Evolutionary conservation across 1,284 basidiomycete genomes (phyloP).

Genomic region (Trametes sp.): DNA sequence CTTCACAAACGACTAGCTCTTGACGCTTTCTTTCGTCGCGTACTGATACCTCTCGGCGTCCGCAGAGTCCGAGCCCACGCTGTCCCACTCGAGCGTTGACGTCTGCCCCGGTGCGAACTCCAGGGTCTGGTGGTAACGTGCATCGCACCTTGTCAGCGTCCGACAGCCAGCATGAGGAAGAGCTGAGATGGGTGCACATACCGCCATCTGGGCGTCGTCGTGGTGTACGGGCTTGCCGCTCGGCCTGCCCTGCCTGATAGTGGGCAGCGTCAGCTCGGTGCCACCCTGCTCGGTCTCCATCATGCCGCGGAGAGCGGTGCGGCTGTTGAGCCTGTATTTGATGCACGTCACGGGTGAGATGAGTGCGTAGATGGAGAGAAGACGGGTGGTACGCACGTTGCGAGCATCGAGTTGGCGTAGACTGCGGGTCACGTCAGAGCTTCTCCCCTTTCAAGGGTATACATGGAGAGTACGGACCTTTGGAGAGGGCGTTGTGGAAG

Average conservation of each 20-base stretch:
- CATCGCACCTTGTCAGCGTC: no score
- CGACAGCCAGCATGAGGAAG: neutral
- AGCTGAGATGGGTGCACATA: slow-evolving; percentile 5
- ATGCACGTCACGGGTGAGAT: neutral
- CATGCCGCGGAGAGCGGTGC: slow-evolving; percentile 23
- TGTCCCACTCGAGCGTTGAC: slow-evolving; percentile 3
- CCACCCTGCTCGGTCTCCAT: slow-evolving; percentile 13
- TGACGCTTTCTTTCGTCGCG: neutral
- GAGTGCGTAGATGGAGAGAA: neutral
- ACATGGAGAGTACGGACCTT: slow-evolving; percentile 6
- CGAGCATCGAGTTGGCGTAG: slow-evolving; percentile 28
- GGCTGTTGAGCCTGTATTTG: slow-evolving; percentile 23
- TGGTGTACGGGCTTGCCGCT: slow-evolving; percentile 8
- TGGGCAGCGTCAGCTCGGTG: slow-evolving; percentile 13
- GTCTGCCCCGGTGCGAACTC: slow-evolving; percentile 10
- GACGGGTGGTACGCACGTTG: slow-evolving; percentile 13
- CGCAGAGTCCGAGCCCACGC: neutral
- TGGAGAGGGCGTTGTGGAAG: slow-evolving; percentile 29
- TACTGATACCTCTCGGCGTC: neutral
- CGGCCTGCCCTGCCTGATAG: neutral
- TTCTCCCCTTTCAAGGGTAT: no score
- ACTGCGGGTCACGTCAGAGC: no score
- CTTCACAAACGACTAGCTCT: neutral
- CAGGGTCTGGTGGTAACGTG: slow-evolving; percentile 14
- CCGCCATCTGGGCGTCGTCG: slow-evolving; percentile 14